Evolutionary conservation across 2,329 filamentous ascomycete species (phyloP).

Genomic region (Ophiostoma australiae): DNA sequence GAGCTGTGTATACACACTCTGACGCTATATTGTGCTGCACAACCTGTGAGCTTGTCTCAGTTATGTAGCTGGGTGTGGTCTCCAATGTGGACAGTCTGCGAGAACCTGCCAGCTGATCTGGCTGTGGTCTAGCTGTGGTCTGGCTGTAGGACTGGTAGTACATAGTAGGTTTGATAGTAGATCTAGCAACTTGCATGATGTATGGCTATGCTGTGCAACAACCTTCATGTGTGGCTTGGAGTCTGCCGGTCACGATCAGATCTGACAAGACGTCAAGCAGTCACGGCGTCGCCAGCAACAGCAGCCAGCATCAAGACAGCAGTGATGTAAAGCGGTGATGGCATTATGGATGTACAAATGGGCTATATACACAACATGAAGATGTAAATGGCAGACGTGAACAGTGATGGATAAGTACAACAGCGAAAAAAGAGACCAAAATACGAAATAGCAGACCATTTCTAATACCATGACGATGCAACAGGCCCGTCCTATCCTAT

Average conservation of each 20-base stretch:
- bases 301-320: background rate
- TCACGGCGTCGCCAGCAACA: background rate
- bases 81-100: background rate
- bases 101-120: background rate
- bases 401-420: background rate
- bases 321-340: slow-evolving; percentile 25
- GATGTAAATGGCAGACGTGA: background rate
- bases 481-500: background rate
- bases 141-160: no score
- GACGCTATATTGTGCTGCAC: background rate
- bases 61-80: background rate
- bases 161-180: background rate
- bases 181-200: background rate
- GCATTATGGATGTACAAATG: slow-evolving; percentile 24
- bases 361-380: slow-evolving; percentile 17
- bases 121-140: no score
- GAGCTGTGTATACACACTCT: background rate
- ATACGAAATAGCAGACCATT: background rate
- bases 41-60: background rate
- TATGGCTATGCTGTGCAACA: background rate
- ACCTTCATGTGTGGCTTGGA: background rate
- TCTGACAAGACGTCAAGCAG: background rate
- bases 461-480: background rate
- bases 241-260: background rate
- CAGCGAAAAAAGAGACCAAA: background rate